Conservation (phyloP, 2,329 filamentous ascomycete species). For the Fusarium temperatum region DNA sequence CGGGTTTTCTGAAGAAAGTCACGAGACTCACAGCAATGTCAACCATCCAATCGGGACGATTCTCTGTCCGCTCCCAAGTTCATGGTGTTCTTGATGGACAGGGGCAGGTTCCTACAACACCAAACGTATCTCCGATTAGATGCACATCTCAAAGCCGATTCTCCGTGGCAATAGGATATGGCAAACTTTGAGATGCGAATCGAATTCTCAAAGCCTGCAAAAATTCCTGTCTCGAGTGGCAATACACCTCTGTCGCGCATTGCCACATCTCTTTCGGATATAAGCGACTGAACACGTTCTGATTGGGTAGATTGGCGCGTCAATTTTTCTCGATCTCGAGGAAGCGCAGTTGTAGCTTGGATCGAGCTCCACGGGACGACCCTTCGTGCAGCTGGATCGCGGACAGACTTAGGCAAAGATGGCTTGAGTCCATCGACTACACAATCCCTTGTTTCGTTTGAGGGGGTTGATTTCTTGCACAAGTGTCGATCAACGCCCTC, state of each 20-base stretch:
- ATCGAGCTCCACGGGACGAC: slow-evolving; percentile 43
- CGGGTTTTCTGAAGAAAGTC: background rate
- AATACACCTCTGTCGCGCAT: slow-evolving; percentile 7
- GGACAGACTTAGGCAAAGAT: slow-evolving; percentile 6
- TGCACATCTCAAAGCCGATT: background rate
- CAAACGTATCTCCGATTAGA: slow-evolving; percentile 8
- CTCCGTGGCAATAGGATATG: slow-evolving; percentile 19
- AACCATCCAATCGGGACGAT: background rate
- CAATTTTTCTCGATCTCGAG: slow-evolving; percentile 37
- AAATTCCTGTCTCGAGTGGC: slow-evolving; percentile 18
- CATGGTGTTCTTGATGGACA: background rate
- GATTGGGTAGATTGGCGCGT: slow-evolving; percentile 26
- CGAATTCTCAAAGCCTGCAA: background rate
- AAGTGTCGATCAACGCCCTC: slow-evolving; percentile 22
- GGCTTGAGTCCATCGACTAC: slow-evolving; percentile 2
- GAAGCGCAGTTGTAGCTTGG: slow-evolving; percentile 42
- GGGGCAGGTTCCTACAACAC: slow-evolving; percentile 16
- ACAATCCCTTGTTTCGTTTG: background rate
- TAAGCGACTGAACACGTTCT: slow-evolving; percentile 1
- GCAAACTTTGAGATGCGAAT: background rate
- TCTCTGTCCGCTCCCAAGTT: background rate
- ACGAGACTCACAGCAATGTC: slow-evolving; percentile 6
- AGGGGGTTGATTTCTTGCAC: background rate
- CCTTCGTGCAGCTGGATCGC: slow-evolving; percentile 36
- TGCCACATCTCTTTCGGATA: slow-evolving; percentile 23